Evolutionary conservation across 495 filamentous ascomycete genomes (phyloP).

Genomic region (Xylaria telfairii): DNA sequence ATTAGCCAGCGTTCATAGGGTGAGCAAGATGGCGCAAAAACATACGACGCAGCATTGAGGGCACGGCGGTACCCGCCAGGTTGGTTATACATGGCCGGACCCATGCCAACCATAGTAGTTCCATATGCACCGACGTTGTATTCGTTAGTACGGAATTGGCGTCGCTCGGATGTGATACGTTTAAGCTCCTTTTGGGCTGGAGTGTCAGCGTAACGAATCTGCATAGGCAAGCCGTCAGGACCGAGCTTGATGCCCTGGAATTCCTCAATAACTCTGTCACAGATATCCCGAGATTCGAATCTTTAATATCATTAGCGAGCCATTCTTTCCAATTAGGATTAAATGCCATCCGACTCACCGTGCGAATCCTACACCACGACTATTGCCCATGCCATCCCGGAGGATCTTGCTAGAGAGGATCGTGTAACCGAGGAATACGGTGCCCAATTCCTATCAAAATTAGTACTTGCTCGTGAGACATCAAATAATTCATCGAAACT

Average conservation of each 20-base stretch:
- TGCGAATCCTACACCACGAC: constrained; percentile 96
- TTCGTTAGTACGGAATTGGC: constrained; percentile 91
- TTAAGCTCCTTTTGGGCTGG: constrained; percentile 95
- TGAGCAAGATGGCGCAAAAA: not conserved
- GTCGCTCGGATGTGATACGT: constrained; percentile 87
- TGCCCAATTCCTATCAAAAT: constrained; percentile 64
- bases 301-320: constrained; percentile 52
- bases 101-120: constrained; percentile 57
- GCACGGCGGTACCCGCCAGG: constrained; percentile 42
- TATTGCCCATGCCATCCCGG: constrained; percentile 84
- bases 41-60: constrained; percentile 22
- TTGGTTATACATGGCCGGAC: constrained; percentile 50
- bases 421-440: constrained; percentile 82
- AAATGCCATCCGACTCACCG: constrained; percentile 63
- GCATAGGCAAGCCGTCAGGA: constrained; percentile 76
- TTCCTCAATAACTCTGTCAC: constrained; percentile 81
- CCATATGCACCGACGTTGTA: constrained; percentile 77
- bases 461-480: constrained; percentile 24
- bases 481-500: constrained; percentile 37
- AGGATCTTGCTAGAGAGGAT: constrained; percentile 93
- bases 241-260: constrained; percentile 78
- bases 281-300: constrained; percentile 86
- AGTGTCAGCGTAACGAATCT: constrained; percentile 96
- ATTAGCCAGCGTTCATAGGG: not conserved
- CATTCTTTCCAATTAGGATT: not conserved